phyloP scores from a whole-genome alignment of 768 basidiomycete species.

The Phallus indusiatus region DNA sequence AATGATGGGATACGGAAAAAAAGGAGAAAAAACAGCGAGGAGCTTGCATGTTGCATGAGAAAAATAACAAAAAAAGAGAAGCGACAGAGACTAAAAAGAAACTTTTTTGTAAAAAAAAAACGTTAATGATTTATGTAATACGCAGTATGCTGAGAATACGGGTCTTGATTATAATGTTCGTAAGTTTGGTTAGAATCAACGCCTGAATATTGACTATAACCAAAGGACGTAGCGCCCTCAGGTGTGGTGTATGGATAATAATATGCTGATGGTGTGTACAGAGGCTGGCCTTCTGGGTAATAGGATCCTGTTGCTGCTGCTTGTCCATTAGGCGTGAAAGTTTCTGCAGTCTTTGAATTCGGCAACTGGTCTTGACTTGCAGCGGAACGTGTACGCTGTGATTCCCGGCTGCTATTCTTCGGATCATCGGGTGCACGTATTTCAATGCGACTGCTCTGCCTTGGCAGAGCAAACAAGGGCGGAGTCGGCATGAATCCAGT shows the following conservation, averaged over 20 bases:
- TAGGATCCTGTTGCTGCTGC: slow-evolving; percentile 8
- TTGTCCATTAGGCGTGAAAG: slow-evolving; percentile 31
- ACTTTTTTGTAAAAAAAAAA: no score
- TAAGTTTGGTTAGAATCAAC: slow-evolving; percentile 34
- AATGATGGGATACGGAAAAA: background rate
- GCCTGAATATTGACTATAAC: slow-evolving; percentile 4
- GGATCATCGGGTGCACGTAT: slow-evolving; percentile 52
- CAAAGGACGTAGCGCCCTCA: slow-evolving; percentile 49
- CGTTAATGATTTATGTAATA: slow-evolving; percentile 54
- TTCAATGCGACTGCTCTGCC: slow-evolving; percentile 61
- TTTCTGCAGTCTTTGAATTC: slow-evolving; percentile 14
- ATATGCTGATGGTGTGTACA: slow-evolving; percentile 61
- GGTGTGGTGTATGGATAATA: slow-evolving; percentile 45
- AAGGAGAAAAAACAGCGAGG: no score
- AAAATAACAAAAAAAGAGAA: background rate
- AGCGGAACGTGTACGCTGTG: slow-evolving; percentile 22
- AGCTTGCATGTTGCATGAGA: background rate
- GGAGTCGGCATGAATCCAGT: slow-evolving; percentile 57
- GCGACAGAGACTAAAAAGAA: background rate
- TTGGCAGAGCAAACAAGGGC: slow-evolving; percentile 67
- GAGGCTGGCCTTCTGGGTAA: slow-evolving; percentile 1
- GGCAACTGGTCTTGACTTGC: slow-evolving; percentile 18
- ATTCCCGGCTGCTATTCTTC: slow-evolving; percentile 20
- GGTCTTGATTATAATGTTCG: slow-evolving; percentile 55
- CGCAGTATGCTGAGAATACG: slow-evolving; percentile 35